phyloP scores from a whole-genome alignment of 345 rosid species.

The Eucalyptus decipiens region DNA sequence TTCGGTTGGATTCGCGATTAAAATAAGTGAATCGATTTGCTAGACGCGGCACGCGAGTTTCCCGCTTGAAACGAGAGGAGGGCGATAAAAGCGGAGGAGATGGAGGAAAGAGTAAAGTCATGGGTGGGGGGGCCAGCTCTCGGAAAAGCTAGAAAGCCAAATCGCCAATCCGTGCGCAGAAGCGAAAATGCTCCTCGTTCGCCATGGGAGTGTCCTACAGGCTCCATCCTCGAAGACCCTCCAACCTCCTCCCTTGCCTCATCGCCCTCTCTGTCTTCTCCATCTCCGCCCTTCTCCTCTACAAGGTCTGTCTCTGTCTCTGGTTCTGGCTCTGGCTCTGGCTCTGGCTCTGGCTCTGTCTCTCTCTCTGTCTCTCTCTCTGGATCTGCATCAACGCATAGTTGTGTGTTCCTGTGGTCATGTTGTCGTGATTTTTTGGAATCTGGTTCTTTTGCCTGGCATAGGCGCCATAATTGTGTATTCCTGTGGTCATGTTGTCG shows the following conservation, averaged over 20 bases:
- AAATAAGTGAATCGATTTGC: background rate
- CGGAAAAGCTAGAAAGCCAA: background rate
- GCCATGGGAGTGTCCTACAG: conserved; percentile 22
- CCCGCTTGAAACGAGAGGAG: background rate
- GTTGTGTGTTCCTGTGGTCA: background rate
- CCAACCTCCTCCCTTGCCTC: conserved; percentile 34
- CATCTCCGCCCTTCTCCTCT: conserved; percentile 46
- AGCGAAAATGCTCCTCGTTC: background rate
- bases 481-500: background rate
- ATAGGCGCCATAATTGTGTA: no score
- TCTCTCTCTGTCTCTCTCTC: background rate
- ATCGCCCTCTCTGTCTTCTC: conserved; percentile 40
- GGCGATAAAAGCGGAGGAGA: background rate
- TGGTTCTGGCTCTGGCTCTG: background rate
- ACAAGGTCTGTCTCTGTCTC: conserved; percentile 32
- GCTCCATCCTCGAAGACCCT: conserved; percentile 27
- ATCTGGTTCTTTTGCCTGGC: no score
- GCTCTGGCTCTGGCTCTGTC: background rate
- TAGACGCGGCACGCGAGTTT: background rate
- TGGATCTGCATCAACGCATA: background rate
- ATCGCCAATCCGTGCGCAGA: background rate
- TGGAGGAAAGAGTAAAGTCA: background rate
- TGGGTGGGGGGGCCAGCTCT: background rate
- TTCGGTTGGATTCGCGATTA: background rate
- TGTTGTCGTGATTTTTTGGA: no score